These are phyloP conservation scores for Trichoderma sp. DNA, from an alignment of 2,329 filamentous ascomycete species.

Conservation along the genomic window DNA sequence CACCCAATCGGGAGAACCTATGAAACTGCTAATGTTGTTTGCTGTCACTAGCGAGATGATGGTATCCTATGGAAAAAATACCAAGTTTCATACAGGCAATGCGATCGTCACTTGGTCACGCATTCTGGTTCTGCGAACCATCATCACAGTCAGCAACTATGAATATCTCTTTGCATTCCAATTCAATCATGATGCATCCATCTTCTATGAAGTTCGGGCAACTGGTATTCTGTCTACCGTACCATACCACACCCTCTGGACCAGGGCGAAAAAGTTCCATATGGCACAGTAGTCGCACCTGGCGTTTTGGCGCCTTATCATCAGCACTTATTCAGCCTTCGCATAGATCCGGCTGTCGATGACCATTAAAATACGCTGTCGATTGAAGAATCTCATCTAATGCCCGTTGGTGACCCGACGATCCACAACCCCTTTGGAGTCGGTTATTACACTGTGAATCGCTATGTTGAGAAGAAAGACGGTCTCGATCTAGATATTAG, in stretches of 20 bases:
- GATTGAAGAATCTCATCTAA: background rate
- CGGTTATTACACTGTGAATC: background rate
- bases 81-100: constrained; percentile 55
- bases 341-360: constrained; percentile 64
- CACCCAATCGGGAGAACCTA: background rate
- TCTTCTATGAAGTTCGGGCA: constrained; percentile 35
- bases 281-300: constrained; percentile 58
- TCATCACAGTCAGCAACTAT: constrained; percentile 62
- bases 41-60: constrained; percentile 37
- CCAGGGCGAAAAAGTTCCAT: background rate
- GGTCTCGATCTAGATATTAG: constrained; percentile 60
- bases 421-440: background rate
- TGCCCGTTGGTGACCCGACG: background rate
- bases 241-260: constrained; percentile 30
- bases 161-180: constrained; percentile 48
- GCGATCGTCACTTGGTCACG: constrained; percentile 54
- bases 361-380: constrained; percentile 53
- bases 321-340: constrained; percentile 64
- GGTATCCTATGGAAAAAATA: constrained; percentile 62
- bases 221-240: constrained; percentile 43
- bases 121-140: constrained; percentile 57
- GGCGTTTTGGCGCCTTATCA: constrained; percentile 64
- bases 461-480: constrained; percentile 41
- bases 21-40: constrained; percentile 34
- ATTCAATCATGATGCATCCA: constrained; percentile 51